These are phyloP conservation scores for Calcarisporium arbuscula DNA, from an alignment of 2,329 filamentous ascomycete genomes.

Conservation along the genomic window DNA sequence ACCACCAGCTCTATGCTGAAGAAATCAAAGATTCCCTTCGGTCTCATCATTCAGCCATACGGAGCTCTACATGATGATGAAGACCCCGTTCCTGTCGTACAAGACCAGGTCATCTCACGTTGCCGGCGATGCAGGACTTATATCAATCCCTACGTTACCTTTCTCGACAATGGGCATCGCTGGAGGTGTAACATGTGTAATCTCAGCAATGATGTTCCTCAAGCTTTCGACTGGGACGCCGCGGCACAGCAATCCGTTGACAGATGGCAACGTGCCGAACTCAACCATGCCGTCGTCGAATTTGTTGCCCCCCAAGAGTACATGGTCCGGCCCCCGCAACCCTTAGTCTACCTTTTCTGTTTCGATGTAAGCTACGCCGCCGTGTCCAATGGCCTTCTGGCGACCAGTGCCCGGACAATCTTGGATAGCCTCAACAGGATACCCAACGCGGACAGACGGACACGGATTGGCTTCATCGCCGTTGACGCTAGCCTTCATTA, in stretches of 20 bases:
- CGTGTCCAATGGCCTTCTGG: slow-evolving; percentile 83
- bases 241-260: slow-evolving; percentile 86
- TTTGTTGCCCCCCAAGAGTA: slow-evolving; percentile 98
- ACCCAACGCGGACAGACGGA: slow-evolving; percentile 93
- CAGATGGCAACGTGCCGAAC: slow-evolving; percentile 82
- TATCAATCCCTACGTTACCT: slow-evolving; percentile 95
- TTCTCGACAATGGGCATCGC: slow-evolving; percentile 92
- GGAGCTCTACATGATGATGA: slow-evolving; percentile 87
- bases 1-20: slow-evolving; percentile 90
- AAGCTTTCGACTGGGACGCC: slow-evolving; percentile 97
- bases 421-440: slow-evolving; percentile 92
- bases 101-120: slow-evolving; percentile 94
- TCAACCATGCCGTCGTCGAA: slow-evolving; percentile 95
- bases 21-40: slow-evolving; percentile 93
- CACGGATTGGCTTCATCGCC: slow-evolving; percentile 87
- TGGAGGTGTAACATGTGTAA: slow-evolving; percentile 99
- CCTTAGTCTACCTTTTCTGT: slow-evolving; percentile 89
- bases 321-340: slow-evolving; percentile 96
- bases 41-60: slow-evolving; percentile 93
- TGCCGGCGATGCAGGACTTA: slow-evolving; percentile 94
- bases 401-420: slow-evolving; percentile 88
- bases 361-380: slow-evolving; percentile 91
- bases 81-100: slow-evolving; percentile 83
- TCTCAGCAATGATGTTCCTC: slow-evolving; percentile 96
- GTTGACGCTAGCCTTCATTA: slow-evolving; percentile 94